Evolutionary conservation across 345 rosid species (phyloP), one percentile per base, ranked within the genome.

Genomic region (Linum usitatissimum): DNA sequence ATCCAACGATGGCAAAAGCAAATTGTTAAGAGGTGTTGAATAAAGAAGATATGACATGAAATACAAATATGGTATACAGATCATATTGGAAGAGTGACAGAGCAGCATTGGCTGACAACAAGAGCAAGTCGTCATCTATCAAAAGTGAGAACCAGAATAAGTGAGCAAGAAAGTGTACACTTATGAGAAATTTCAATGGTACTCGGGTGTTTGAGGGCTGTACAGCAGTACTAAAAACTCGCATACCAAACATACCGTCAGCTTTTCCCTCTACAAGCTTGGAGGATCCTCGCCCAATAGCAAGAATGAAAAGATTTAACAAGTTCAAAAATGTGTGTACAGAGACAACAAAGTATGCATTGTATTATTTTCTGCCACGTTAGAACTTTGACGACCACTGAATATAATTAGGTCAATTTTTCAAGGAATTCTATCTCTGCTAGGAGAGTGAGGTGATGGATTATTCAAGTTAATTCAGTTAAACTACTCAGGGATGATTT

Each of bases 11-110:
- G 67, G 53, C 64, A 73, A 73, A 73, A 64, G 65, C 53, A 65
- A 64, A 12, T 61, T 73, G 71, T 83, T 80, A 73, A 77, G 79
- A 80, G 62, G 70, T 66, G 61, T 69, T 62, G 70, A 70, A 55
- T 59, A 17, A 63, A 74, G 51, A 69, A 6, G 59, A 76, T 60
- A 59, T 53, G 51, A 66, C 48, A 51, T 55, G 48, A 30, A 56
- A 54, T 58, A 55, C 61, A 48, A 60, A 67, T 19, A 17, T 42
- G 63, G 9, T n/a, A 59, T 59, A 34, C 12, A 58, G 17, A 31
- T 36, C 17, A 9, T 30, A 60, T 17, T 18, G 14, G 48, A 18
- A 3, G 9, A 23, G 14, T 19, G 31, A 57, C 31, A 14, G 51
- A 13, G 58, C 20, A 53, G n/a, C 42, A 14, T 39, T 20, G 14